Conservation (phyloP, 495 filamentous ascomycete genomes). For the Aspergillus kassunensis region DNA sequence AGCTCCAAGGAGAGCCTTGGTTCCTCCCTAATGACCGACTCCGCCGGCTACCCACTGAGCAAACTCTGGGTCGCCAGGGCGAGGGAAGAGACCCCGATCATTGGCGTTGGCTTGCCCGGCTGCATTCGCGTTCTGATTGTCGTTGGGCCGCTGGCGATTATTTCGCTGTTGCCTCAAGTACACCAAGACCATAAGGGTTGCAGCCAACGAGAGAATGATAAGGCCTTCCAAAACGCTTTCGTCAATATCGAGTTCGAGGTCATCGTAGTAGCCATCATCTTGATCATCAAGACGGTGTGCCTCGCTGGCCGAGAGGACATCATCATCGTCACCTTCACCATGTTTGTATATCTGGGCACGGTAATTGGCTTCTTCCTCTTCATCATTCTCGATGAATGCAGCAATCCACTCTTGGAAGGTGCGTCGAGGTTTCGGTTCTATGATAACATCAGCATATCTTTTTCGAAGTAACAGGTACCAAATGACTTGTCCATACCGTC, state of each 20-base stretch:
- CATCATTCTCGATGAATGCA: conserved; percentile 75
- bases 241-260: conserved; percentile 58
- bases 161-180: conserved; percentile 77
- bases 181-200: conserved; percentile 69
- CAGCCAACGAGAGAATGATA: conserved; percentile 74
- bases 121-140: conserved; percentile 34
- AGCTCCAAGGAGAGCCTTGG: neutral
- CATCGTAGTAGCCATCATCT: conserved; percentile 65
- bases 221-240: conserved; percentile 78
- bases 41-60: conserved; percentile 71
- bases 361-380: conserved; percentile 40
- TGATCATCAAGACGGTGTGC: conserved; percentile 46
- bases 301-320: conserved; percentile 46
- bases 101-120: conserved; percentile 34
- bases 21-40: conserved; percentile 59
- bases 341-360: conserved; percentile 53
- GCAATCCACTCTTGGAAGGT: conserved; percentile 79
- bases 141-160: conserved; percentile 49
- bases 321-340: conserved; percentile 54
- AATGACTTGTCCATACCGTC: conserved; percentile 56
- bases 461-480: neutral
- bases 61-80: conserved; percentile 67
- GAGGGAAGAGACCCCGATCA: conserved; percentile 68
- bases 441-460: neutral
- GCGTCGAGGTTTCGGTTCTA: conserved; percentile 64